Percentiles rank a stretch among this genome's conserved stretches.
phyloP scores from a whole-genome alignment of 2,329 filamentous ascomycete species.

The Fusarium papillatum region DNA sequence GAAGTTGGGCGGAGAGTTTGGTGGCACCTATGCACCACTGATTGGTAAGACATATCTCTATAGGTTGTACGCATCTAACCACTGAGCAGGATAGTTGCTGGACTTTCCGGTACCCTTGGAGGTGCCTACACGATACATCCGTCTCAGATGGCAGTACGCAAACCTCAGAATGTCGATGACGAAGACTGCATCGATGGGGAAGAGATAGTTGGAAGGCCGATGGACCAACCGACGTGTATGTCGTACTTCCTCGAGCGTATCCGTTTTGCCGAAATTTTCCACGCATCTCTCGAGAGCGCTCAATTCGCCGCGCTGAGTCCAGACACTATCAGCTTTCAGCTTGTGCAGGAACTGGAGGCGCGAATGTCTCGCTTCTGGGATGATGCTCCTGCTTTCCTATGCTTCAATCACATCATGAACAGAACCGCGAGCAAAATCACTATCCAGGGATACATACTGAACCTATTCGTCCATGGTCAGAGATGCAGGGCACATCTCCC shows the following conservation, averaged over 20 bases:
- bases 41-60: slow-evolving; percentile 47
- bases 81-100: slow-evolving; percentile 47
- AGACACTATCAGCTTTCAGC: slow-evolving; percentile 46
- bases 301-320: slow-evolving; percentile 33
- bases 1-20: slow-evolving; percentile 55
- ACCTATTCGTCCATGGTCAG: slow-evolving; percentile 45
- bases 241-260: slow-evolving; percentile 52
- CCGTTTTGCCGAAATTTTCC: slow-evolving; percentile 51
- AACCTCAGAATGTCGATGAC: slow-evolving; percentile 52
- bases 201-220: slow-evolving; percentile 43
- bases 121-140: slow-evolving; percentile 50
- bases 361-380: slow-evolving; percentile 37
- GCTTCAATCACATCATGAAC: slow-evolving; percentile 25
- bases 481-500: slow-evolving; percentile 49
- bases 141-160: slow-evolving; percentile 51
- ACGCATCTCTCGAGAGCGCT: slow-evolving; percentile 47
- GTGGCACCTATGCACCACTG: slow-evolving; percentile 55
- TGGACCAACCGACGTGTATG: slow-evolving; percentile 42
- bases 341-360: slow-evolving; percentile 47
- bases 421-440: slow-evolving; percentile 16
- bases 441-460: slow-evolving; percentile 46
- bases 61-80: not conserved
- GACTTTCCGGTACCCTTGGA: slow-evolving; percentile 48
- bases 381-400: slow-evolving; percentile 43
- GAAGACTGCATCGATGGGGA: slow-evolving; percentile 46